These are phyloP conservation scores for Termitomyces sp. DNA, from an alignment of 768 basidiomycete genomes.

Conservation along the genomic window DNA sequence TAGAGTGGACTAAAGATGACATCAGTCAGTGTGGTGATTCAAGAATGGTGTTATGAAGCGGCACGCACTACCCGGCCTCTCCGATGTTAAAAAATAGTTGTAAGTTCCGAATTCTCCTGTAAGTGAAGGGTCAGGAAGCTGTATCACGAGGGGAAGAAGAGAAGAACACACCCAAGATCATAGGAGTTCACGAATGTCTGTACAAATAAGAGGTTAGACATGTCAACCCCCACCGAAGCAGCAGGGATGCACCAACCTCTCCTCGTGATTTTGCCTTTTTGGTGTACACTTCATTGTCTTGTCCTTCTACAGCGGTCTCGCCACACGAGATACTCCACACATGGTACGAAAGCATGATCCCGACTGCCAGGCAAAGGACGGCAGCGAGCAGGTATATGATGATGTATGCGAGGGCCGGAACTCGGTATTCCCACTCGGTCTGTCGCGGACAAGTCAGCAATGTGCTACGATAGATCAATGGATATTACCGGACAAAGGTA, in stretches of 20 bases:
- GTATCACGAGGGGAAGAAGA: neutral
- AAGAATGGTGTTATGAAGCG: neutral
- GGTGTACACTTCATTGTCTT: slow-evolving; percentile 81
- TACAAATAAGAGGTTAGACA: neutral
- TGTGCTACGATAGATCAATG: slow-evolving; percentile 8
- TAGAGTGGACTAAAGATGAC: slow-evolving; percentile 54
- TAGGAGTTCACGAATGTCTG: slow-evolving; percentile 89
- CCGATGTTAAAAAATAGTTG: slow-evolving; percentile 87
- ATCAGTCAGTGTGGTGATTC: neutral
- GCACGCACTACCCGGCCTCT: slow-evolving; percentile 73
- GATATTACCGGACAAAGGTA: slow-evolving; percentile 35
- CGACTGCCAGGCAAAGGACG: slow-evolving; percentile 75
- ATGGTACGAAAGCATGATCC: slow-evolving; percentile 73
- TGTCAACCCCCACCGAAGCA: neutral
- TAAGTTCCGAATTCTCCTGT: slow-evolving; percentile 64
- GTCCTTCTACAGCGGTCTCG: slow-evolving; percentile 89
- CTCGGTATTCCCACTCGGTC: slow-evolving; percentile 54
- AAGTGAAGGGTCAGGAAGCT: neutral
- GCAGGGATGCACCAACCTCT: slow-evolving; percentile 47
- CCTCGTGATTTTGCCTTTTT: slow-evolving; percentile 65
- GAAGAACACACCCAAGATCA: slow-evolving; percentile 67
- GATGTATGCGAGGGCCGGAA: slow-evolving; percentile 70
- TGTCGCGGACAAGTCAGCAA: slow-evolving; percentile 10
- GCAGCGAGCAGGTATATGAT: slow-evolving; percentile 73
- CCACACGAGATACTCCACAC: slow-evolving; percentile 67